Evolutionary conservation across 805 yeast genomes (phyloP).

Genomic region (Hanseniaspora guilliermondii): DNA sequence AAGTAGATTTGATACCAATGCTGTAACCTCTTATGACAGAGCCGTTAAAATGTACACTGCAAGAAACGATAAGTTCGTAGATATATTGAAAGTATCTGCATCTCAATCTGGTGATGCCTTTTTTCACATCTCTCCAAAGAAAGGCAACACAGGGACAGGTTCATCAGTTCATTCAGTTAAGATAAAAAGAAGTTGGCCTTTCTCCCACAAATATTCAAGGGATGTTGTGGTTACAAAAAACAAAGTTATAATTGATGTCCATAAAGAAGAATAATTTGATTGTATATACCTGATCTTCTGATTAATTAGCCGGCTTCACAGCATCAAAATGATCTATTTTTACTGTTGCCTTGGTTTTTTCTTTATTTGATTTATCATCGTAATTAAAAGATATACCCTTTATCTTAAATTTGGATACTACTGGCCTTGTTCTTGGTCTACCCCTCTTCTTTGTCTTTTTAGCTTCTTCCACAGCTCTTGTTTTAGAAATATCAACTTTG

Average conservation of each 20-base stretch:
- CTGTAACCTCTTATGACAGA: slow-evolving; percentile 20
- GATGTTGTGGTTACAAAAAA: slow-evolving; percentile 17
- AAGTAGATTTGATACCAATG: slow-evolving; percentile 23
- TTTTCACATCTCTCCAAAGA: slow-evolving; percentile 31
- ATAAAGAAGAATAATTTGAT: not conserved
- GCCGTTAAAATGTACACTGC: not conserved
- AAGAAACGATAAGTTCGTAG: slow-evolving; percentile 12
- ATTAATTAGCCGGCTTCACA: not conserved
- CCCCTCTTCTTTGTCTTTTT: slow-evolving; percentile 2
- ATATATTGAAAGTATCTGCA: slow-evolving; percentile 21
- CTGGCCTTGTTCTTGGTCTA: slow-evolving; percentile 8
- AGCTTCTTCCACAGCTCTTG: not conserved
- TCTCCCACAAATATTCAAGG: slow-evolving; percentile 13
- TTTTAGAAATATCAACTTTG: not conserved
- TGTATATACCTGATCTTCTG: not conserved
- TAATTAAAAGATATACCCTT: slow-evolving; percentile 5
- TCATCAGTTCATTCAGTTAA: slow-evolving; percentile 23
- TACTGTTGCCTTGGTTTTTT: slow-evolving; percentile 1
- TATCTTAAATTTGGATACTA: not conserved
- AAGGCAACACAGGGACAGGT: slow-evolving; percentile 39
- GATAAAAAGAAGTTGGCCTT: slow-evolving; percentile 19
- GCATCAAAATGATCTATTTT: slow-evolving; percentile 1
- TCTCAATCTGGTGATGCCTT: slow-evolving; percentile 37
- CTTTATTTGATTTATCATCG: slow-evolving; percentile 3
- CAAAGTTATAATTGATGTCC: slow-evolving; percentile 14